Evolutionary conservation across 2,329 filamentous ascomycete species (phyloP), one percentile per base, ranked within the genome.

Genomic region (Trichoderma brevicompactum): DNA sequence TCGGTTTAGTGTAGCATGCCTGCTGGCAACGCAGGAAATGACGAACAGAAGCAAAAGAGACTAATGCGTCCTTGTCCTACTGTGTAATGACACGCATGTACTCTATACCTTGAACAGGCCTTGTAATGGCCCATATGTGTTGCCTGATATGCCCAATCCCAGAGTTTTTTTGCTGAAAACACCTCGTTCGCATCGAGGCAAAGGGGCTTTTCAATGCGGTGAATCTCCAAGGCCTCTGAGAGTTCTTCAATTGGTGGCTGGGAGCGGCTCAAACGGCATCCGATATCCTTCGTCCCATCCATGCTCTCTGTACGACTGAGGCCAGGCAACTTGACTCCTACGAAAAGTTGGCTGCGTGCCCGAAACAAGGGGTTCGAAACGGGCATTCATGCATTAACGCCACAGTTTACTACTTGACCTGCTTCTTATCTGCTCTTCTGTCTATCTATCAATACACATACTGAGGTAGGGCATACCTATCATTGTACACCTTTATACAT

Each of bases 251-350:
- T 5, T 32, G 12, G n/a, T 38, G 49, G 32, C 32, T 38, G 32
- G 32, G 8, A 38, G 32, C 52, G 52, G 52, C 52, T 54, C 36
- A 28, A 41, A 13, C 52, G 52, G 52, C 52, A 54, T 9, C 36
- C 36, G 23, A 5, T 28, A 28, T 28, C 5, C 23, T 28, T 28
- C 23, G 23, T 28, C 23, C 23, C 23, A 28, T 28, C 23, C 23
- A 28, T 28, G 23, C 23, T 28, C 23, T 28, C 23, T 28, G 23
- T 28, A 28, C 23, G 23, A 28, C n/a, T n/a, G n/a, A n/a, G n/a
- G n/a, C n/a, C n/a, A n/a, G n/a, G n/a, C n/a, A n/a, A n/a, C n/a
- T n/a, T n/a, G 34, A 36, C 36, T 38, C 36, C 2, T 28, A 49
- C 17, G 44, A 41, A 41, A 41, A 15, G 40, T 41, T 15, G 10